Conservation (phyloP, 345 rosid species). For the Citrus unshiu region DNA sequence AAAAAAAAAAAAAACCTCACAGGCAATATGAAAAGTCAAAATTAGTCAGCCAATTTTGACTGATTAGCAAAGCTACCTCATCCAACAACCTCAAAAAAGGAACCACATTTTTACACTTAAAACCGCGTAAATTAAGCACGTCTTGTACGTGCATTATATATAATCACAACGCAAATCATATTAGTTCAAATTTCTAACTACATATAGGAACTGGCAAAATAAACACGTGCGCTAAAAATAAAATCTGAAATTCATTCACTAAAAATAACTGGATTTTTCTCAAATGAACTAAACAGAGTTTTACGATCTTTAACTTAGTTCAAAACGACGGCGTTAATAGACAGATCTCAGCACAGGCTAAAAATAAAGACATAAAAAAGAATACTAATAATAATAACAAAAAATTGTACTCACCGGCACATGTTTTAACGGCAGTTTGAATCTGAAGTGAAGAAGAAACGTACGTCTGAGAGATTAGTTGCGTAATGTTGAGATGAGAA, state of each 20-base stretch:
- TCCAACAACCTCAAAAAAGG: slow-evolving; percentile 3
- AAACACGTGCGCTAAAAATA: neutral
- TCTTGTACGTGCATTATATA: neutral
- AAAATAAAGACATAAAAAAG: neutral
- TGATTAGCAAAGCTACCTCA: slow-evolving; percentile 6
- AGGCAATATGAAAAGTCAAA: neutral
- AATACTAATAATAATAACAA: neutral
- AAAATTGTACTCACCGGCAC: slow-evolving; percentile 4
- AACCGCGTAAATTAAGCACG: neutral
- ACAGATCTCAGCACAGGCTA: slow-evolving; percentile 32
- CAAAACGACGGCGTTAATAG: slow-evolving; percentile 7
- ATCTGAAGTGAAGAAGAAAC: slow-evolving; percentile 10
- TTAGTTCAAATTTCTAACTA: slow-evolving; percentile 2
- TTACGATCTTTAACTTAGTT: slow-evolving; percentile 18
- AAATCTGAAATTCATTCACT: neutral
- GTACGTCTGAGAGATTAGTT: neutral
- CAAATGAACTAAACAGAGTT: slow-evolving; percentile 18
- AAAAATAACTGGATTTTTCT: slow-evolving; percentile 4
- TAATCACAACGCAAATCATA: neutral
- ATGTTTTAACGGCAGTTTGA: neutral
- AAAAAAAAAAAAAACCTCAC: neutral
- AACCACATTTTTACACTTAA: neutral
- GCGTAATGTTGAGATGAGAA: neutral
- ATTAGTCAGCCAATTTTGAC: neutral
- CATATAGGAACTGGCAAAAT: neutral